phyloP scores from a whole-genome alignment of 2,329 filamentous ascomycete genomes.

The Didymosphaeria variabile region DNA sequence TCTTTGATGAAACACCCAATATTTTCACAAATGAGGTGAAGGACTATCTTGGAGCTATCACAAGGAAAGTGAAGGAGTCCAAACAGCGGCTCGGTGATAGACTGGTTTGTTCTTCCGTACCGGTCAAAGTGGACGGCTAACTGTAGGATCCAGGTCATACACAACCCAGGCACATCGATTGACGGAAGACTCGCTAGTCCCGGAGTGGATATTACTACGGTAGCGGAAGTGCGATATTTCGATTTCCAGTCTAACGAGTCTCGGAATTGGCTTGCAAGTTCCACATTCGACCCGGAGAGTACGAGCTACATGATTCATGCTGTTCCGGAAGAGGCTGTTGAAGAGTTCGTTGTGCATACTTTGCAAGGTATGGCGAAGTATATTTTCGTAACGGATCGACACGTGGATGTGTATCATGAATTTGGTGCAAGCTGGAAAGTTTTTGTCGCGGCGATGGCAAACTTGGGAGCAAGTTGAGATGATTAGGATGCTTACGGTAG shows the following conservation, averaged over 20 bases:
- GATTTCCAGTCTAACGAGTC: conserved; percentile 29
- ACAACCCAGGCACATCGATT: conserved; percentile 42
- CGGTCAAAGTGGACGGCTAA: neutral
- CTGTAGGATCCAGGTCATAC: conserved; percentile 29
- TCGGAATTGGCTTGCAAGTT: conserved; percentile 37
- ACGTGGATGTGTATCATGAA: conserved; percentile 29
- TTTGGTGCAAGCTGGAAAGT: conserved; percentile 33
- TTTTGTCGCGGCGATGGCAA: conserved; percentile 32
- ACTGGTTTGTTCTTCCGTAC: conserved; percentile 20
- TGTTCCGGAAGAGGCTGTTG: conserved; percentile 28
- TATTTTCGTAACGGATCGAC: conserved; percentile 40
- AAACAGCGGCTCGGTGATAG: conserved; percentile 19
- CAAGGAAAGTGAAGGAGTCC: conserved; percentile 22
- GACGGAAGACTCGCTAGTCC: conserved; percentile 29
- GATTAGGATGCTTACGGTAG: neutral
- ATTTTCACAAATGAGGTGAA: conserved; percentile 27
- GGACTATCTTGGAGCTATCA: conserved; percentile 32
- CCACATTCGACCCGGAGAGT: conserved; percentile 29
- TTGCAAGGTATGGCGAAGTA: conserved; percentile 30
- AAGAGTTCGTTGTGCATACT: conserved; percentile 18
- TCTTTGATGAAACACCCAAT: conserved; percentile 61
- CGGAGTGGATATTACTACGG: conserved; percentile 37
- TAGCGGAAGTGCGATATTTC: conserved; percentile 34
- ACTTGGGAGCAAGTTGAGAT: neutral
- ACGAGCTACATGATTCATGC: conserved; percentile 41